These are phyloP conservation scores for Kernera saxatilis DNA, from an alignment of 345 rosid species.

Conservation along the genomic window DNA sequence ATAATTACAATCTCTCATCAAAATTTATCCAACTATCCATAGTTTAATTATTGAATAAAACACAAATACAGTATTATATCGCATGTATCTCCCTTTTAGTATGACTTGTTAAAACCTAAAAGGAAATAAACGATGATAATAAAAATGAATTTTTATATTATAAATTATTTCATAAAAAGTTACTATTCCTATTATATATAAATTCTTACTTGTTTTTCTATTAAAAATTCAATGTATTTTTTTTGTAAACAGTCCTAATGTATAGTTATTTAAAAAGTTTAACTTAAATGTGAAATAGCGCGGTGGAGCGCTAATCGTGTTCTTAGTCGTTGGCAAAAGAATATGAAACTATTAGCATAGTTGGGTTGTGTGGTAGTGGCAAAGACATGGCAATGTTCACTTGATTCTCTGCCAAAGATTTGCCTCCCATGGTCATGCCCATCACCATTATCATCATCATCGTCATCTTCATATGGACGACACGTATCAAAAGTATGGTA, in stretches of 20 bases:
- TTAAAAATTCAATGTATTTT: no score
- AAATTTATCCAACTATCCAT: not conserved
- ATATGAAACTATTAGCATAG: not conserved
- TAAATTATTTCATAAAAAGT: not conserved
- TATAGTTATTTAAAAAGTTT: no score
- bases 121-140: not conserved
- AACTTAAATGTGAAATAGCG: not conserved
- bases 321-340: slow-evolving; percentile 10
- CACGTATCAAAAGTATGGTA: slow-evolving; percentile 25
- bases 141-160: not conserved
- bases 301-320: not conserved
- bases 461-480: slow-evolving; percentile 12
- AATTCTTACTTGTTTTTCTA: not conserved
- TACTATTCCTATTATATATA: not conserved
- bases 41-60: not conserved
- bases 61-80: not conserved
- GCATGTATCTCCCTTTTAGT: not conserved
- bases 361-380: slow-evolving; percentile 12
- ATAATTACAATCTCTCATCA: not conserved
- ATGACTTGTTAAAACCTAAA: not conserved
- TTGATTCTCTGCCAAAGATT: slow-evolving; percentile 30
- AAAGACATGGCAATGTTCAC: slow-evolving; percentile 25
- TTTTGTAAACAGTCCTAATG: no score
- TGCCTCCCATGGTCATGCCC: slow-evolving; percentile 25
- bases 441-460: slow-evolving; percentile 15